Evolutionary conservation across 805 yeast species (phyloP), one percentile per base, ranked within the genome.

Genomic region (Metschnikowia rubicola): DNA sequence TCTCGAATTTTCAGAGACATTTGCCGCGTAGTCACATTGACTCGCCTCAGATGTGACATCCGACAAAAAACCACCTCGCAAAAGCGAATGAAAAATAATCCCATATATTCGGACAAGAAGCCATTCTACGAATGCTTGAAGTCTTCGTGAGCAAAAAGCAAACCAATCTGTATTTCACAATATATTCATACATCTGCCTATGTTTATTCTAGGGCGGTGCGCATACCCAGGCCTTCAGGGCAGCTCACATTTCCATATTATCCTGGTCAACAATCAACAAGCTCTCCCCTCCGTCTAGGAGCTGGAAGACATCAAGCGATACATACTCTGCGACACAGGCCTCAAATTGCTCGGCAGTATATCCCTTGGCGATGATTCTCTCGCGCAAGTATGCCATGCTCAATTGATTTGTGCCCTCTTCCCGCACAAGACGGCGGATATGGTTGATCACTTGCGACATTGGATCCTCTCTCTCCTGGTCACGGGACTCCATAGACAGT

Each of bases 271-370:
- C 72, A 30, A 85, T 70, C 65, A 81, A 78, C 58, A 86, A 70
- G 36, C 75, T 75, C 55, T 79, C 84, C 44, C 85, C 88, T 46
- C 86, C 84, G 46, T 86, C 89, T 29, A 84, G 75, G 38, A 78
- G 71, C 60, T 86, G 86, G 91, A 96, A 88, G 30, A 91, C 79
- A 37, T 83, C 83, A 50, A 88, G 73, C 30, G 75, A 75, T 32
- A 80, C 77, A 65, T 92, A 92, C 63, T 87, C 91, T 37, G 74
- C 73, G 38, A 92, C 73, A 74, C 96, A 87, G 47, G 80, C 84
- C 45, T 76, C 79, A 54, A 92, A 78, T 62, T 89, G 89, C 52
- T 83, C 79, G 58, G 84, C 83, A 0, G 96, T 89, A 67, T 79
- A 92, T 4, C 97, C 97, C 67, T 86, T 84, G 32, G 87, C 85